phyloP scores from a whole-genome alignment of 2,329 filamentous ascomycete species.

The Ceratocystis lukuohia region DNA sequence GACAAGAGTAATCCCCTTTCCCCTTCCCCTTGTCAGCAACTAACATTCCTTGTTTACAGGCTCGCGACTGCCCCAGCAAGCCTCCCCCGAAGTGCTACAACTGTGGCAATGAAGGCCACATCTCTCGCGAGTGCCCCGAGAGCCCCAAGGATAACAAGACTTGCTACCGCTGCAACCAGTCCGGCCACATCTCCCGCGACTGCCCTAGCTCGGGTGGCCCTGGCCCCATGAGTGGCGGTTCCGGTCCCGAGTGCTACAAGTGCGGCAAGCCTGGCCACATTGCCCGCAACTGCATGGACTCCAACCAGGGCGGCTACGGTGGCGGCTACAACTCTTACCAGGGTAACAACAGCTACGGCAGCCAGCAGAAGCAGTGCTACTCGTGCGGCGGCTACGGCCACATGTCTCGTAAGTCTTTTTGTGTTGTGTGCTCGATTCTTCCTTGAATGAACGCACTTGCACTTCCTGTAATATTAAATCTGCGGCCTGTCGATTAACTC shows the following conservation, averaged over 20 bases:
- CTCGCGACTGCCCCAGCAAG: conserved; percentile 75
- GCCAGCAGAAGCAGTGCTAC: conserved; percentile 79
- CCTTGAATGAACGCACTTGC: no score
- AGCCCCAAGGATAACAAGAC: conserved; percentile 75
- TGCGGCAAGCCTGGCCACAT: conserved; percentile 95
- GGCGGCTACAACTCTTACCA: conserved; percentile 27
- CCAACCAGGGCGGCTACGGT: conserved; percentile 39
- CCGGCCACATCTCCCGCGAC: conserved; percentile 86
- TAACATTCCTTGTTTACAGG: conserved; percentile 34
- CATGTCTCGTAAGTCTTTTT: conserved; percentile 60
- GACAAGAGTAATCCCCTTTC: conserved; percentile 13
- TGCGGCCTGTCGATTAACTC: conserved; percentile 6
- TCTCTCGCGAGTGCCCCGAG: conserved; percentile 84
- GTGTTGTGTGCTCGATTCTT: no score
- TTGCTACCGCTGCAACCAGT: conserved; percentile 66
- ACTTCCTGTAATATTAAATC: no score
- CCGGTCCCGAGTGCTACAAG: conserved; percentile 81
- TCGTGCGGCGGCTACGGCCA: conserved; percentile 94
- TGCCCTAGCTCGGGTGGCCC: conserved; percentile 46
- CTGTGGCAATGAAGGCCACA: conserved; percentile 64
- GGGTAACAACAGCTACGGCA: conserved; percentile 32
- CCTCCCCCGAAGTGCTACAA: conserved; percentile 76
- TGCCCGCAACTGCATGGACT: conserved; percentile 74
- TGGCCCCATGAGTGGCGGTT: conserved; percentile 34
- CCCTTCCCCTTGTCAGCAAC: conserved; percentile 14